Conservation (phyloP, 2,329 filamentous ascomycete species). For the Sphaerulina populicola region DNA sequence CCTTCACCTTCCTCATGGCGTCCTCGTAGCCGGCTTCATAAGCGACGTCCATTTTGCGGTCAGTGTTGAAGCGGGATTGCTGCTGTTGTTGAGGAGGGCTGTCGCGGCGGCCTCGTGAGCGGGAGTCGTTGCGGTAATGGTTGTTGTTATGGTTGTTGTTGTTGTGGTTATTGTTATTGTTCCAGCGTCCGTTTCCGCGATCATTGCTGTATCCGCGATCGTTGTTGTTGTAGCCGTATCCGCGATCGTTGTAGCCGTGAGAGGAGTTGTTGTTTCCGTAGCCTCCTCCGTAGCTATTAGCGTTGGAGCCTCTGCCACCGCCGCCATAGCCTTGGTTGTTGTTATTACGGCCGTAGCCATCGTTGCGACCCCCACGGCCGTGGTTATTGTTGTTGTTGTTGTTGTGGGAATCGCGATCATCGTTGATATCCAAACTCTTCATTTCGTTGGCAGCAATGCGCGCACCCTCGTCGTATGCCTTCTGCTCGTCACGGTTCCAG, state of each 20-base stretch:
- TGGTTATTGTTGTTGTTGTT: conserved; percentile 4
- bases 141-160: background rate
- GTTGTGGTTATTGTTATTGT: background rate
- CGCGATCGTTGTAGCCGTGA: conserved; percentile 6
- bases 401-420: background rate
- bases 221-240: conserved; percentile 6
- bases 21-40: conserved; percentile 23
- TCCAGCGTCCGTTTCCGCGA: background rate
- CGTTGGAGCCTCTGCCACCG: conserved; percentile 2
- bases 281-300: conserved; percentile 7
- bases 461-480: conserved; percentile 11
- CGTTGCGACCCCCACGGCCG: background rate
- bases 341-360: conserved; percentile 3
- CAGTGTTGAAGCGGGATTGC: conserved; percentile 15
- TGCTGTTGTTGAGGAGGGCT: conserved; percentile 8
- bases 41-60: conserved; percentile 22
- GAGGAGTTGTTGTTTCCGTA: conserved; percentile 10
- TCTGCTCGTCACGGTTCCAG: conserved; percentile 9
- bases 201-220: conserved; percentile 1
- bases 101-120: background rate
- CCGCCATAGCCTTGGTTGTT: conserved; percentile 9
- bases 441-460: conserved; percentile 11
- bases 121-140: background rate
- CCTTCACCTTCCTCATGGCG: conserved; percentile 22
- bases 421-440: conserved; percentile 5